phyloP scores from a whole-genome alignment of 805 yeast species.

The Huiozyma naganishii region DNA sequence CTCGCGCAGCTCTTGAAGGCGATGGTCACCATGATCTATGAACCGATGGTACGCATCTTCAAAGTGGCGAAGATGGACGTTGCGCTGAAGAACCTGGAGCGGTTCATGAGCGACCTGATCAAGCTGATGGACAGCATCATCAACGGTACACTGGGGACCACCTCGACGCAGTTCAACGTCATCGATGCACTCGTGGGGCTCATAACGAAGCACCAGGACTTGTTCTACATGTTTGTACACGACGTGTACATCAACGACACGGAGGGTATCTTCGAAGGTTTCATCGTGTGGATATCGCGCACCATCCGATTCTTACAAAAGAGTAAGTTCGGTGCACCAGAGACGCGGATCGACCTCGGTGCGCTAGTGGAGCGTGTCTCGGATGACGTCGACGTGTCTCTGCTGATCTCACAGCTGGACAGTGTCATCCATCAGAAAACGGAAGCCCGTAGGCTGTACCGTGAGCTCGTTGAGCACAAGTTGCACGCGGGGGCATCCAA shows the following conservation, averaged over 20 bases:
- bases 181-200: slow-evolving; percentile 47
- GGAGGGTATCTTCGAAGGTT: slow-evolving; percentile 55
- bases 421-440: slow-evolving; percentile 29
- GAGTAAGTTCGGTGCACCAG: slow-evolving; percentile 38
- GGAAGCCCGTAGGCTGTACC: slow-evolving; percentile 26
- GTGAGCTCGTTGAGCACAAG: slow-evolving; percentile 18
- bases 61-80: slow-evolving; percentile 54
- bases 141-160: slow-evolving; percentile 31
- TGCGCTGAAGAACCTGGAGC: slow-evolving; percentile 52
- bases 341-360: slow-evolving; percentile 37
- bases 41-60: slow-evolving; percentile 61
- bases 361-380: slow-evolving; percentile 21
- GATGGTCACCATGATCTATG: slow-evolving; percentile 59
- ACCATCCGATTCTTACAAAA: slow-evolving; percentile 53
- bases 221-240: slow-evolving; percentile 66
- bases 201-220: slow-evolving; percentile 60
- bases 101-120: slow-evolving; percentile 58
- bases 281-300: slow-evolving; percentile 64
- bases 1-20: slow-evolving; percentile 66
- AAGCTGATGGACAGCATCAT: slow-evolving; percentile 42
- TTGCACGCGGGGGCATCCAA: slow-evolving; percentile 12
- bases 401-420: slow-evolving; percentile 31
- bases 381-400: slow-evolving; percentile 17
- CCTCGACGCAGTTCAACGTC: slow-evolving; percentile 52
- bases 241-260: slow-evolving; percentile 73